Conservation (phyloP, 441 rosid genomes). For the Breynia disticha region DNA sequence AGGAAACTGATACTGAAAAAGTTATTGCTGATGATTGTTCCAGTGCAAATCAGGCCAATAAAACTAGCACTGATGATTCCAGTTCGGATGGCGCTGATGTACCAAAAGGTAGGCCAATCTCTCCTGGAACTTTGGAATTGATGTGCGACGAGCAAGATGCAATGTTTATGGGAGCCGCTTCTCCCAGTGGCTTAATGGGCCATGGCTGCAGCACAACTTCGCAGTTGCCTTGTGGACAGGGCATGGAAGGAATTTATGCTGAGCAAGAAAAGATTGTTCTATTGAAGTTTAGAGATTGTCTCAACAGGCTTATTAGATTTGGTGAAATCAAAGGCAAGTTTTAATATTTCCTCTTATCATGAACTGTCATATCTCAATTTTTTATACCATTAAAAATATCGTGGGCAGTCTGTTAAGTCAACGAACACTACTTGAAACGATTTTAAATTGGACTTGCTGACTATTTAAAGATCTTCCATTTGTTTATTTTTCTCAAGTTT, state of each 20-base stretch:
- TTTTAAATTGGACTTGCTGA: no score
- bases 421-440: no score
- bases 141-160: slow-evolving; percentile 94
- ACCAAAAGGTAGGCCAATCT: slow-evolving; percentile 68
- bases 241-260: slow-evolving; percentile 50
- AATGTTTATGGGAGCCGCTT: slow-evolving; percentile 50
- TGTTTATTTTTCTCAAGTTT: no score
- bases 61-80: slow-evolving; percentile 37
- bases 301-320: slow-evolving; percentile 68
- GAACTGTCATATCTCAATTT: not conserved
- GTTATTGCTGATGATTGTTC: slow-evolving; percentile 38
- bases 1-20: slow-evolving; percentile 38
- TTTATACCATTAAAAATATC: no score
- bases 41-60: slow-evolving; percentile 48
- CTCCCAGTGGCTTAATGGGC: slow-evolving; percentile 48
- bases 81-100: slow-evolving; percentile 45
- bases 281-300: slow-evolving; percentile 79
- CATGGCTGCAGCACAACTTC: slow-evolving; percentile 42
- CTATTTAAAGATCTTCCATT: no score
- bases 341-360: slow-evolving; percentile 11
- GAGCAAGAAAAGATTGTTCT: slow-evolving; percentile 83
- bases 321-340: slow-evolving; percentile 82
- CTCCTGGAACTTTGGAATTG: slow-evolving; percentile 95
- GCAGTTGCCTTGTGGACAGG: slow-evolving; percentile 47
- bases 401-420: no score